These are phyloP conservation scores for Aspergillus funiculosus DNA, from an alignment of 495 filamentous ascomycete genomes.

Conservation along the genomic window DNA sequence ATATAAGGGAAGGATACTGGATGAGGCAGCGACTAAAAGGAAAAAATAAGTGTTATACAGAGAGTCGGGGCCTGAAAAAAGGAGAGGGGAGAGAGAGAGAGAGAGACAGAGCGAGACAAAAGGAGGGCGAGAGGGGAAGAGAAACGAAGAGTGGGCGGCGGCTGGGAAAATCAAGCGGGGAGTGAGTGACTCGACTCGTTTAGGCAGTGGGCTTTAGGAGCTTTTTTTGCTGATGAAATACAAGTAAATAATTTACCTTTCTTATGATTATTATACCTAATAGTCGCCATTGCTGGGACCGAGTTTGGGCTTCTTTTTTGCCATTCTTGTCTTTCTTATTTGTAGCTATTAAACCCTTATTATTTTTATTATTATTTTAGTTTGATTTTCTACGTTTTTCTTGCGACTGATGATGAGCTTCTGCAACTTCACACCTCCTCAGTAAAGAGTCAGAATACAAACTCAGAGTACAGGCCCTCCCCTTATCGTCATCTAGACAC, in stretches of 20 bases:
- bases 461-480: too few relatives aligned
- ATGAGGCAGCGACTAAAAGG: constrained; percentile 19
- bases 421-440: not conserved
- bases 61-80: constrained; percentile 28
- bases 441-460: too few relatives aligned
- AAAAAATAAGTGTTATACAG: constrained; percentile 39
- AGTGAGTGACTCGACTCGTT: constrained; percentile 11
- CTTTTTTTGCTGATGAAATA: constrained; percentile 5
- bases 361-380: not conserved
- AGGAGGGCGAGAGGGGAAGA: constrained; percentile 25
- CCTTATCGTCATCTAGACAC: constrained; percentile 5
- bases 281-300: not conserved
- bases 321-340: not conserved
- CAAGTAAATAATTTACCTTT: too few relatives aligned
- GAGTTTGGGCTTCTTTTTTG: not conserved
- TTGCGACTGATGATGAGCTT: not conserved
- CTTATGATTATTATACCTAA: too few relatives aligned
- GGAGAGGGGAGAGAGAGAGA: constrained; percentile 29
- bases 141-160: constrained; percentile 22
- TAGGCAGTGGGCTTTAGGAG: constrained; percentile 11
- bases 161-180: constrained; percentile 25
- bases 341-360: not conserved
- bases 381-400: not conserved
- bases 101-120: constrained; percentile 27
- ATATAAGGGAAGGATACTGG: constrained; percentile 11